Conservation (phyloP, 2,329 filamentous ascomycete species). For the Fusarium citri region DNA sequence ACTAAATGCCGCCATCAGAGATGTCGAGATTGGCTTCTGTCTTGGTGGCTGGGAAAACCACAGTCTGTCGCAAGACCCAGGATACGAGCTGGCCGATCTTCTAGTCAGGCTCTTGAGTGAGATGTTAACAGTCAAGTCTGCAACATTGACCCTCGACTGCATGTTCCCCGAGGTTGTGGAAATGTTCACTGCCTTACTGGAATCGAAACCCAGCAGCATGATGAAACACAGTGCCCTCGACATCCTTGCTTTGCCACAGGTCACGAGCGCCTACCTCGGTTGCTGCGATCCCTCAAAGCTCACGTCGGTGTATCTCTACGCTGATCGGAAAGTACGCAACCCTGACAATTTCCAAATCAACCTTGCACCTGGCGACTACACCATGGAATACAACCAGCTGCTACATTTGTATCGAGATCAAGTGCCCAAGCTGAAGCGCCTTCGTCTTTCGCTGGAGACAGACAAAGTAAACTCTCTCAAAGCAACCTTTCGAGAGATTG, state of each 20-base stretch:
- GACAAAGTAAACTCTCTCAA: not conserved
- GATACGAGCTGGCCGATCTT: not conserved
- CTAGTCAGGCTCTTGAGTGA: not conserved
- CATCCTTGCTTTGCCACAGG: accelerated
- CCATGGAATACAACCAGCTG: not conserved
- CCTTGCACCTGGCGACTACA: not conserved
- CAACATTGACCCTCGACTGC: accelerated
- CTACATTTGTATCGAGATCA: not conserved
- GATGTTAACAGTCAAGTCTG: accelerated
- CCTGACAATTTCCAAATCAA: not conserved
- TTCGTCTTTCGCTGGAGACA: not conserved
- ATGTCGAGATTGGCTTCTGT: not conserved
- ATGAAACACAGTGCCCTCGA: not conserved
- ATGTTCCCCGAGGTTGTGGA: not conserved
- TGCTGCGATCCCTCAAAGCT: not conserved
- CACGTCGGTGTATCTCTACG: not conserved
- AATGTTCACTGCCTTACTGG: not conserved
- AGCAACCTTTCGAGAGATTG: not conserved
- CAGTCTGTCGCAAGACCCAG: not conserved
- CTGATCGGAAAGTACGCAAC: not conserved
- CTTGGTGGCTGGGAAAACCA: no score
- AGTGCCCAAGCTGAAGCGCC: not conserved
- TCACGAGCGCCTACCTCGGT: not conserved
- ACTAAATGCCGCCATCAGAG: not conserved
- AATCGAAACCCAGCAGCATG: not conserved